phyloP scores from a whole-genome alignment of 768 basidiomycete genomes.

The Hypholoma sublateritium region DNA sequence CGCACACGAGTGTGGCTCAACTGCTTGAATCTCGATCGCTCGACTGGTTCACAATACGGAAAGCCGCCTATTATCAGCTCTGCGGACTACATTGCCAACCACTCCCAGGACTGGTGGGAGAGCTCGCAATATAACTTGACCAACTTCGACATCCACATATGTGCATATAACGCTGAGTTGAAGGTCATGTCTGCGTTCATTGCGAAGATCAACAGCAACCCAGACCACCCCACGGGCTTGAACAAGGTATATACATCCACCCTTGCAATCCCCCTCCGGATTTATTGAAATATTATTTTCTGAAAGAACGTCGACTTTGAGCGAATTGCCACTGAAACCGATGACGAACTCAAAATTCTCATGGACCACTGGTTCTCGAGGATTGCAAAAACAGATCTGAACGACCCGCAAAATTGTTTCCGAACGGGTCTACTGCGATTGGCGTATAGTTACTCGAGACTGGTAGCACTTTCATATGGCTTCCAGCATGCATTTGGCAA shows the following conservation, averaged over 20 bases:
- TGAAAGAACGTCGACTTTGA: slow-evolving; percentile 64
- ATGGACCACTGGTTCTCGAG: slow-evolving; percentile 55
- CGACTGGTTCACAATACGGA: slow-evolving; percentile 86
- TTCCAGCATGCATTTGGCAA: slow-evolving; percentile 77
- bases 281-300: background rate
- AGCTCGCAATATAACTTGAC: slow-evolving; percentile 65
- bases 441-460: slow-evolving; percentile 67
- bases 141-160: slow-evolving; percentile 79
- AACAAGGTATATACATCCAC: slow-evolving; percentile 53
- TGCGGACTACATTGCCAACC: slow-evolving; percentile 72
- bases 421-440: slow-evolving; percentile 60
- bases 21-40: slow-evolving; percentile 90
- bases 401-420: slow-evolving; percentile 56
- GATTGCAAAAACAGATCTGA: slow-evolving; percentile 50
- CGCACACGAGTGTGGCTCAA: slow-evolving; percentile 89
- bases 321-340: slow-evolving; percentile 59
- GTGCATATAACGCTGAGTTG: slow-evolving; percentile 75
- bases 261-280: background rate
- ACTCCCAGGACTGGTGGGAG: slow-evolving; percentile 71
- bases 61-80: slow-evolving; percentile 80
- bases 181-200: slow-evolving; percentile 61
- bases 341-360: slow-evolving; percentile 64
- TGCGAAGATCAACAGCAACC: slow-evolving; percentile 69
- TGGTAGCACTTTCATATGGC: slow-evolving; percentile 70
- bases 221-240: slow-evolving; percentile 69